Evolutionary conservation across 805 yeast genomes (phyloP).

Genomic region (Yarrowia divulgata): DNA sequence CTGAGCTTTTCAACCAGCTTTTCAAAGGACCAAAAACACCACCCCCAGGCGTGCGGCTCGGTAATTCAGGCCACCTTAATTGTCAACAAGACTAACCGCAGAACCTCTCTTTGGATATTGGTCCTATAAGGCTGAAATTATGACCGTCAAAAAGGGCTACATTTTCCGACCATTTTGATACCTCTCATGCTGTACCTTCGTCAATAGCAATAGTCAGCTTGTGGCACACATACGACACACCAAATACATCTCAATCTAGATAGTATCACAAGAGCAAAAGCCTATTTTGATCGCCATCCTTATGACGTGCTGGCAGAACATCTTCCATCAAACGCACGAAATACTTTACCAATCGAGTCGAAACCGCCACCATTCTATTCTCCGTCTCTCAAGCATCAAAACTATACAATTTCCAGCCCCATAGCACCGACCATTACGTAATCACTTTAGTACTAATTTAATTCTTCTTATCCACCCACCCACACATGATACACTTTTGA

Average conservation of each 20-base stretch:
- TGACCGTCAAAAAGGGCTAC: too few species aligned
- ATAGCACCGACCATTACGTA: neutral
- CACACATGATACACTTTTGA: neutral
- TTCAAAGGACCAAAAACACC: too few species aligned
- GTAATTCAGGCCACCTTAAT: too few species aligned
- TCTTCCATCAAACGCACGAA: neutral
- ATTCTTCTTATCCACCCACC: conserved; percentile 1
- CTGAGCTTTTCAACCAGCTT: too few species aligned
- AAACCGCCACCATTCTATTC: neutral
- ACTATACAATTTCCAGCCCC: too few species aligned
- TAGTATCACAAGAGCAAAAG: neutral
- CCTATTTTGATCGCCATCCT: neutral
- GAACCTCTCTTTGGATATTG: too few species aligned
- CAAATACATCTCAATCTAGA: neutral
- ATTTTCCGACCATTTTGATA: too few species aligned
- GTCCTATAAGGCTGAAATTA: too few species aligned
- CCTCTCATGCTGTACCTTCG: too few species aligned
- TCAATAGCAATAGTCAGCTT: too few species aligned
- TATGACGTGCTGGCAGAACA: neutral
- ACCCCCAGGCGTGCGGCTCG: too few species aligned
- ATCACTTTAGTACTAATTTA: neutral
- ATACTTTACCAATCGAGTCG: neutral
- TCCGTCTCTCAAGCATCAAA: neutral
- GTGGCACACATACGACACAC: neutral
- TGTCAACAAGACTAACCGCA: too few species aligned